phyloP scores from a whole-genome alignment of 306 rosid species.

The Mucuna pruriens region DNA sequence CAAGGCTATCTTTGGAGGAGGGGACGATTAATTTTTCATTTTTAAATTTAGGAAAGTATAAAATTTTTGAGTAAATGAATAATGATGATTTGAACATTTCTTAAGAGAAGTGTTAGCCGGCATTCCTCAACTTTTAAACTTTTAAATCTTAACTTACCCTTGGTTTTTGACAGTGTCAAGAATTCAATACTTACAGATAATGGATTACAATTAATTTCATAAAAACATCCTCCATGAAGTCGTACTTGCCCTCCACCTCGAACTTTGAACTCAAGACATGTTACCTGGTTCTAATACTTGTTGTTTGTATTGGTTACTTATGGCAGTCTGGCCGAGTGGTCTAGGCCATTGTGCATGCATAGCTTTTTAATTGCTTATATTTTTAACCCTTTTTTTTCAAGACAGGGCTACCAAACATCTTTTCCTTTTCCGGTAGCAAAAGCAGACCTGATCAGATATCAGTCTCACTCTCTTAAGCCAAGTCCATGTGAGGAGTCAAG shows the following conservation, averaged over 20 bases:
- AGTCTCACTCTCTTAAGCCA: slow-evolving; percentile 51
- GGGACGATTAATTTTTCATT: background rate
- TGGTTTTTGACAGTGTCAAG: background rate
- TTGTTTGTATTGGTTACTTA: background rate
- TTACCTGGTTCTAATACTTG: slow-evolving; percentile 6
- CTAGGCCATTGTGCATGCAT: background rate
- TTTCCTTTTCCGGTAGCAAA: slow-evolving; percentile 50
- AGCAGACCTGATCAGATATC: slow-evolving; percentile 54
- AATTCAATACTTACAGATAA: background rate
- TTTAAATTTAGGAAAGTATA: background rate
- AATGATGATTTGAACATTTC: background rate
- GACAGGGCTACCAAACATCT: slow-evolving; percentile 61
- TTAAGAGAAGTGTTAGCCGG: no score
- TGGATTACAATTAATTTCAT: background rate
- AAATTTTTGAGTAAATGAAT: background rate
- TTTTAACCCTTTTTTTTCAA: background rate
- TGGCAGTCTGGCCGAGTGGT: background rate
- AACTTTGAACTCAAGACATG: background rate
- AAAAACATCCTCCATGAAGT: background rate
- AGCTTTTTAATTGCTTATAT: slow-evolving; percentile 13
- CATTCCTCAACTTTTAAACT: no score
- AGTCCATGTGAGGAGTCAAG: slow-evolving; percentile 44
- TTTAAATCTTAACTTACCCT: background rate
- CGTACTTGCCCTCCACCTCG: background rate
- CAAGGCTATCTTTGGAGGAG: background rate